Conservation (phyloP, 2,329 filamentous ascomycete species). For the Fusarium pseudoanthophilum region DNA sequence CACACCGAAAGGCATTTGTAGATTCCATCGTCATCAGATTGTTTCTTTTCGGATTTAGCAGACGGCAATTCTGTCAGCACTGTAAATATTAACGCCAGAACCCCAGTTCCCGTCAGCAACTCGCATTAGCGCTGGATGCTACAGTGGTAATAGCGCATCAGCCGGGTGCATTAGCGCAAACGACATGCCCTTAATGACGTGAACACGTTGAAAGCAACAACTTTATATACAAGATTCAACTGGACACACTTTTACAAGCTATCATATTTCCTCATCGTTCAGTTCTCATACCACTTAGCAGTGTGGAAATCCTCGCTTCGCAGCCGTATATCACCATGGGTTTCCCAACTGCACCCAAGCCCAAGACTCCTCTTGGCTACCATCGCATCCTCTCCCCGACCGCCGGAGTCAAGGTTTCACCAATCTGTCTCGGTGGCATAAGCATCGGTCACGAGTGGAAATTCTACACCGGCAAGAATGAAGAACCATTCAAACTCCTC, state of each 20-base stretch:
- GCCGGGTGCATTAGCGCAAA: not conserved
- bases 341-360: rapidly evolving
- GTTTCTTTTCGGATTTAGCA: not conserved
- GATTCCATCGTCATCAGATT: not conserved
- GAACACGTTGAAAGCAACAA: not conserved
- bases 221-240: not conserved
- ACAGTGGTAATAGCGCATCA: not conserved
- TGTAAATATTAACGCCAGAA: not conserved
- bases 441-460: not conserved
- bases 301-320: rapidly evolving
- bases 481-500: rapidly evolving
- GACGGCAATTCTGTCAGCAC: not conserved
- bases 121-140: not conserved
- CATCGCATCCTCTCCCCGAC: not conserved
- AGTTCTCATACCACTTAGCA: rapidly evolving
- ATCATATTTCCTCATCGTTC: too few relatives aligned
- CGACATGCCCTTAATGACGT: not conserved
- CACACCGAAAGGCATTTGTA: not conserved
- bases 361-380: not conserved
- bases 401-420: rapidly evolving
- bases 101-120: not conserved
- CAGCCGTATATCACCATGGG: not conserved
- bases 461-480: not conserved
- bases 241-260: too few relatives aligned
- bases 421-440: not conserved